phyloP scores from a whole-genome alignment of 2,329 filamentous ascomycete genomes.

The Epichloe sp. region DNA sequence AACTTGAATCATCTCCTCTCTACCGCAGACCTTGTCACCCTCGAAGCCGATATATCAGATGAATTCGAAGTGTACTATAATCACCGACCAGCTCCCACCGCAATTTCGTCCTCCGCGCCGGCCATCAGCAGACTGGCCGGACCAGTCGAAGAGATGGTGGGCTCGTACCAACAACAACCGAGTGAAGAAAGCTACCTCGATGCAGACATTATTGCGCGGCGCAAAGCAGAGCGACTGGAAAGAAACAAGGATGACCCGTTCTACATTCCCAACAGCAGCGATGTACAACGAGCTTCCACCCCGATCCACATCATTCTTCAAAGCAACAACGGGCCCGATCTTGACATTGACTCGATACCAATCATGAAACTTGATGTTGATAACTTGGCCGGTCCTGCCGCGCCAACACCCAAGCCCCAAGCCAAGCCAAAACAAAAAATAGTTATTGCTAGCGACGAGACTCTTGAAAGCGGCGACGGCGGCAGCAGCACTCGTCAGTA shows the following conservation, averaged over 20 bases:
- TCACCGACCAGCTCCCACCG: conserved; percentile 36
- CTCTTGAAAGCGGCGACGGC: conserved; percentile 40
- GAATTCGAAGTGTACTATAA: conserved; percentile 58
- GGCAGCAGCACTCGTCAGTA: conserved; percentile 32
- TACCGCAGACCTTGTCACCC: conserved; percentile 34
- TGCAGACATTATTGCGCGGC: conserved; percentile 57
- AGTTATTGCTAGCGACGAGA: conserved; percentile 62
- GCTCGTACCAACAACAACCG: conserved; percentile 48
- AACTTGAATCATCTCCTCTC: conserved; percentile 57
- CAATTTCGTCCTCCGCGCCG: conserved; percentile 36
- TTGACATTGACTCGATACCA: conserved; percentile 90
- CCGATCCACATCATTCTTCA: conserved; percentile 67
- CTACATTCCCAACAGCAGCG: conserved; percentile 54
- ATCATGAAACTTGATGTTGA: conserved; percentile 85
- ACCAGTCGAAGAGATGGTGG: conserved; percentile 32
- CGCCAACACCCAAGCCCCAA: conserved; percentile 20
- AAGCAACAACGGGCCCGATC: conserved; percentile 58
- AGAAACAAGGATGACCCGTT: conserved; percentile 89
- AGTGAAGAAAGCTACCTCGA: conserved; percentile 56
- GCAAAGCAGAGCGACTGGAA: conserved; percentile 65
- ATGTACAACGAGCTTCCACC: conserved; percentile 51
- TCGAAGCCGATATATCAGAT: conserved; percentile 42
- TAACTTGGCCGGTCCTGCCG: conserved; percentile 24
- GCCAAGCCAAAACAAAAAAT: conserved; percentile 42
- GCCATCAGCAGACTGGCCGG: conserved; percentile 41